These are phyloP conservation scores for Fonsecaea multimorphosa DNA, from an alignment of 2,329 filamentous ascomycete species.

Conservation along the genomic window DNA sequence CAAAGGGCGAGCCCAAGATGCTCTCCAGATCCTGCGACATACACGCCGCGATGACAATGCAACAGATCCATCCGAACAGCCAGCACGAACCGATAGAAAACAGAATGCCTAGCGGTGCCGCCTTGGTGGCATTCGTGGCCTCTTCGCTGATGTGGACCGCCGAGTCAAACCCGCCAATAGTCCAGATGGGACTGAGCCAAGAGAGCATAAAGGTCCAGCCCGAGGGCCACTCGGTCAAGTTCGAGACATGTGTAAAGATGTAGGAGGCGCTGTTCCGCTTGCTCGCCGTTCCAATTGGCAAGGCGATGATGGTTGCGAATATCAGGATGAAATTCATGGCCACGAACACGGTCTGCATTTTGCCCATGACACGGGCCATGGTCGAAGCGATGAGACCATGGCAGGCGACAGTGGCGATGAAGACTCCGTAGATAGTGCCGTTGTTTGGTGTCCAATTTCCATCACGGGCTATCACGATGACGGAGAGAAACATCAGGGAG, in stretches of 20 bases:
- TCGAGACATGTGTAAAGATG: slow-evolving; percentile 64
- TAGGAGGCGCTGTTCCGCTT: slow-evolving; percentile 53
- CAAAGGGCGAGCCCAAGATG: slow-evolving; percentile 58
- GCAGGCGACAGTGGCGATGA: slow-evolving; percentile 59
- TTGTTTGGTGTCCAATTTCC: slow-evolving; percentile 63
- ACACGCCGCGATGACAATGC: slow-evolving; percentile 64
- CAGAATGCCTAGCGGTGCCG: slow-evolving; percentile 65
- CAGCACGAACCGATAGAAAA: slow-evolving; percentile 63
- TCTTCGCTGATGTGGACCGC: slow-evolving; percentile 64
- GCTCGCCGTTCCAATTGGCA: slow-evolving; percentile 57
- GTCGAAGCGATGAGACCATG: slow-evolving; percentile 63
- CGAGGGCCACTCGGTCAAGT: slow-evolving; percentile 64
- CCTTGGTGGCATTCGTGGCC: slow-evolving; percentile 64
- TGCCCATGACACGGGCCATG: slow-evolving; percentile 63
- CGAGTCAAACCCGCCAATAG: slow-evolving; percentile 61
- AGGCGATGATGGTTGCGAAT: slow-evolving; percentile 61
- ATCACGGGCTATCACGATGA: slow-evolving; percentile 63
- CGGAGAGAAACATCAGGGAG: slow-evolving; percentile 64
- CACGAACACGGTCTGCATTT: slow-evolving; percentile 63
- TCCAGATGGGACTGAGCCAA: slow-evolving; percentile 69
- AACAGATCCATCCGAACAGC: slow-evolving; percentile 63
- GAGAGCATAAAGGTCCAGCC: slow-evolving; percentile 66
- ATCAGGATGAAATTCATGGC: slow-evolving; percentile 63
- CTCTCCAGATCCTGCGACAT: slow-evolving; percentile 61
- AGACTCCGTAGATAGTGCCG: slow-evolving; percentile 64